phyloP scores from a whole-genome alignment of 257 asterid genomes.

The Paulownia fortunei region DNA sequence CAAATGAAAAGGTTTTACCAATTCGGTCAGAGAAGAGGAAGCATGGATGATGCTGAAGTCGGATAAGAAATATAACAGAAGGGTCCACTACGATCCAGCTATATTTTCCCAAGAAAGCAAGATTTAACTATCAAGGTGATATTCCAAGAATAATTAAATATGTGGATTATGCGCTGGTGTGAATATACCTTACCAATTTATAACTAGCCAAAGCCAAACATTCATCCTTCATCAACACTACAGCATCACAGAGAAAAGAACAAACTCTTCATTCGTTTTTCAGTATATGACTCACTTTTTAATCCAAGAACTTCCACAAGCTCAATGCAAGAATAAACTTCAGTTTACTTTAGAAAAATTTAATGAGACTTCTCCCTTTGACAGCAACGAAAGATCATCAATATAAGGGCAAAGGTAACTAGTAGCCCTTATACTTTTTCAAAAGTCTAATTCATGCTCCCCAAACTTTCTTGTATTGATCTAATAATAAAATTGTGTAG shows the following conservation, averaged over 20 bases:
- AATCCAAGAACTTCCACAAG: background rate
- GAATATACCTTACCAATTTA: background rate
- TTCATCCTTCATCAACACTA: background rate
- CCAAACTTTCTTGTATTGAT: background rate
- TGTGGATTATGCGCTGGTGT: background rate
- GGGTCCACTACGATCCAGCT: background rate
- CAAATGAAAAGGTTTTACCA: background rate
- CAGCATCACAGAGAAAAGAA: background rate
- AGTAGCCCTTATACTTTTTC: background rate
- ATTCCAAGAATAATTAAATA: background rate
- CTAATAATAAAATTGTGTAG: background rate
- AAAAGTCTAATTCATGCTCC: background rate
- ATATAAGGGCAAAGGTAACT: background rate
- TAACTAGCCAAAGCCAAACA: background rate
- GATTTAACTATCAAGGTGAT: background rate
- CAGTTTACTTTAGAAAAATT: background rate
- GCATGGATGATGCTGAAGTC: background rate
- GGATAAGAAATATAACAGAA: background rate
- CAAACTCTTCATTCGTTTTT: background rate
- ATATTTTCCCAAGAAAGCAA: background rate
- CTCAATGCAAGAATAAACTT: background rate
- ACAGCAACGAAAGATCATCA: background rate
- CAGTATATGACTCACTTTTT: background rate
- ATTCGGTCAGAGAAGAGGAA: background rate
- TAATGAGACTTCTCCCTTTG: too few relatives aligned